These are phyloP conservation scores for Rhizopogon roseolus DNA, from an alignment of 768 basidiomycete species.

Conservation along the genomic window DNA sequence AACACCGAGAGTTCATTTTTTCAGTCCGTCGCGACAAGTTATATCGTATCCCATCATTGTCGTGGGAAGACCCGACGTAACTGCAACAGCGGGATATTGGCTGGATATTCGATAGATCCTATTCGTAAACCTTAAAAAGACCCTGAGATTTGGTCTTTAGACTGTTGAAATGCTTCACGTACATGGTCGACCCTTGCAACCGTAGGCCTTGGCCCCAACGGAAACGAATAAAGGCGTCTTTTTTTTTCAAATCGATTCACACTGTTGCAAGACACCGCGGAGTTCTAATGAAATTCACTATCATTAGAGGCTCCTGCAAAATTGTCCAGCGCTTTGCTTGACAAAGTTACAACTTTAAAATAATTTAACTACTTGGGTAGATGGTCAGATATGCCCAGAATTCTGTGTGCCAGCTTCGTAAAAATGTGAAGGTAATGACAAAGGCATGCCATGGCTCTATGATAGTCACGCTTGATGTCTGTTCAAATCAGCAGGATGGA, in stretches of 20 bases:
- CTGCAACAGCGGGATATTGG: neutral
- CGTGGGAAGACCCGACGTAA: slow-evolving; percentile 19
- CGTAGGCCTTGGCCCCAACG: neutral
- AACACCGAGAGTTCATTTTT: slow-evolving; percentile 2
- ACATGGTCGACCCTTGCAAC: neutral
- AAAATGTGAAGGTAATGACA: too few species aligned
- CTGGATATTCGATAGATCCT: neutral
- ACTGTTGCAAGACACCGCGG: neutral
- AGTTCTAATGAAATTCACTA: neutral
- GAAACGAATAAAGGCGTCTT: neutral
- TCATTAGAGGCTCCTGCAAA: too few species aligned
- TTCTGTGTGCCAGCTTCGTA: too few species aligned
- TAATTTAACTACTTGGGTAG: too few species aligned
- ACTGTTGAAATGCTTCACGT: neutral
- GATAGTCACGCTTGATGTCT: too few species aligned
- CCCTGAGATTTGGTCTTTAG: neutral
- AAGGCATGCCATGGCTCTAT: too few species aligned
- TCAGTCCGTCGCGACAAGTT: slow-evolving; percentile 26
- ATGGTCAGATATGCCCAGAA: too few species aligned
- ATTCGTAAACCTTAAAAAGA: neutral
- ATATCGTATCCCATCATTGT: slow-evolving; percentile 18
- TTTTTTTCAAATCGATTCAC: neutral
- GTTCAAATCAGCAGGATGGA: too few species aligned
- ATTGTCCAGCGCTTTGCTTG: too few species aligned
- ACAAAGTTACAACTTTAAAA: too few species aligned